A percentile compares a stretch with the other conserved stretches of the same genome.
phyloP scores from a whole-genome alignment of 2,329 filamentous ascomycete species.

The Epichloe brachyelytri region DNA sequence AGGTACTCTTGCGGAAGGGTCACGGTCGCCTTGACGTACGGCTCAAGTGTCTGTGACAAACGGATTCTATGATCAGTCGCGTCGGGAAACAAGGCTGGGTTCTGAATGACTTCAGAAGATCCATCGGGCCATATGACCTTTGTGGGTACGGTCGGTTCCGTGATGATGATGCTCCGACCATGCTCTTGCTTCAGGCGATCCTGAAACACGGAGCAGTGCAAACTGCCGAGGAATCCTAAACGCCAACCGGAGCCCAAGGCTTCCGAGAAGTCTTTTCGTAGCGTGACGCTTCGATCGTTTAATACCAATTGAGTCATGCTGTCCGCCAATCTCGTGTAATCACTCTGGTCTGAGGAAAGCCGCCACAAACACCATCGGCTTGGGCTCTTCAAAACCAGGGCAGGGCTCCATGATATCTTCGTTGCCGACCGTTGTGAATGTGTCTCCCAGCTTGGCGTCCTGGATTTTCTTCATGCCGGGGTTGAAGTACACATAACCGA shows the following conservation, averaged over 20 bases:
- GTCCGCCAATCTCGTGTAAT: conserved; percentile 78
- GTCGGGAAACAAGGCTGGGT: conserved; percentile 80
- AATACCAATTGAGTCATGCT: conserved; percentile 88
- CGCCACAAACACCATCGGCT: conserved; percentile 97
- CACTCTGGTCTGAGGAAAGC: conserved; percentile 82
- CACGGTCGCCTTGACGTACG: conserved; percentile 60
- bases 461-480: conserved; percentile 96
- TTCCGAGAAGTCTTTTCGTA: conserved; percentile 89
- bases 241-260: conserved; percentile 90
- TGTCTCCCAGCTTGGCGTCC: conserved; percentile 93
- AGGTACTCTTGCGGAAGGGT: conserved; percentile 91
- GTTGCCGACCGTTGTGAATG: conserved; percentile 70
- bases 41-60: conserved; percentile 35
- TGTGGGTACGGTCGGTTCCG: conserved; percentile 86
- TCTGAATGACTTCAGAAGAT: conserved; percentile 66
- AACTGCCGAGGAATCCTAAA: conserved; percentile 84
- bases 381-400: conserved; percentile 91
- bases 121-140: conserved; percentile 71
- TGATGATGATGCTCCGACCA: conserved; percentile 90
- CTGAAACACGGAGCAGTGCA: conserved; percentile 98
- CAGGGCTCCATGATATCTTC: conserved; percentile 68
- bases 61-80: conserved; percentile 34
- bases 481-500: conserved; percentile 95
- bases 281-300: conserved; percentile 87
- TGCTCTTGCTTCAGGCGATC: conserved; percentile 90